Base-by-base conservation (phyloP, 2,329 filamentous ascomycete species). In the Pseudohalonectria lignicola region DNA sequence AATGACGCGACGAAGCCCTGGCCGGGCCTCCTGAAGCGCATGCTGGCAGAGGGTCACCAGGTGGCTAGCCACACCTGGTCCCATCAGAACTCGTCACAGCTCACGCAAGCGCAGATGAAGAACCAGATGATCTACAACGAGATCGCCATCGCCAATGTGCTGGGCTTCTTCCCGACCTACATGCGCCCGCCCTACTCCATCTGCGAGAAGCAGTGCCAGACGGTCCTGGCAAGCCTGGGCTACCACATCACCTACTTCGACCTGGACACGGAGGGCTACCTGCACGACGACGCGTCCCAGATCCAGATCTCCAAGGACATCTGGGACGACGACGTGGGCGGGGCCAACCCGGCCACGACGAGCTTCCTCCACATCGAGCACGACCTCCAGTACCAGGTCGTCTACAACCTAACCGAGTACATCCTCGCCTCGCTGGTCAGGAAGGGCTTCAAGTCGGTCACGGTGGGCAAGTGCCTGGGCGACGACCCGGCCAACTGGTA, bases 391-490 rank as follows among this genome's bases (percentile, higher is more conserved):
- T 52, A 59, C 33, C 58, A 64, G 48, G 59, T 59, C 4, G 66
- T 66, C n/a, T 57, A 62, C 39, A 65, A 66, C 43, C 54, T 71
- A 30, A 66, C 63, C 10, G 57, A 62, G 17, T 66, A 64, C 47
- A 55, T 68, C 37, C 49, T 68, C 20, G 47, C 52, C 16, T 57
- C 57, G 18, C 56, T 74, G 11, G 56, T 59, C 36, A 46, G 46
- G 5, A 54, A 61, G 25, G 69, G 68, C 1, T 64, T 61, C 42
- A 47, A 49, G 32, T 62, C 62, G 39, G 71, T 74, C 26, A 71
- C 71, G 4, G 66, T 75, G 5, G 73, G 71, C 4, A 61, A 74
- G 45, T 76, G 72, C 47, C 56, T 76, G 12, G 67, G 66, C 13
- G 70, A 76, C 44, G 55, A 68, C 13, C 44, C 48, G 3, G 57